Evolutionary conservation across 768 basidiomycete species (phyloP), one percentile per base, ranked within the genome.

Genomic region (Pulveroboletus frians): DNA sequence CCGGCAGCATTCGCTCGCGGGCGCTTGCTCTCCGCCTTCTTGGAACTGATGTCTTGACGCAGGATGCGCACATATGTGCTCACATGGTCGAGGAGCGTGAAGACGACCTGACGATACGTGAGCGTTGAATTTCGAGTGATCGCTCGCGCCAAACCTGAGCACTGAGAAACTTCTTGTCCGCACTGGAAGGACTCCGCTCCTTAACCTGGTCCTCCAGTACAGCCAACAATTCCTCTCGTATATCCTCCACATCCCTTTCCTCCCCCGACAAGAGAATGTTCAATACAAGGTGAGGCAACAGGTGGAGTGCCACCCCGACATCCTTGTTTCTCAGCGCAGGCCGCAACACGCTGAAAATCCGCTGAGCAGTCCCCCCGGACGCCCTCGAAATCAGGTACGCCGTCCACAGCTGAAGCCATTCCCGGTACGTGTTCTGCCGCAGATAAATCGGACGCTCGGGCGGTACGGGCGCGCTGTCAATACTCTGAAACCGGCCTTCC

Each of bases 401-500:
- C 2, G 92, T 84, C 92, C 94, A 98, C 0, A 79, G 64, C 55
- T 95, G 92, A 30, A 98, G 79, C 96, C 96, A 99, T 66, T 98
- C 94, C 36, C 94, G 83, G 68, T 97, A 99, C 0, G 92, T 95
- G n/a, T 50, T 60, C 49, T 83, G 77, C 5, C 70, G 69, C 1
- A 80, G 76, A 68, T 97, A 99, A 48, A 98, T 83, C 3, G 95
- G 94, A 54, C 84, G 80, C 43, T 73, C 66, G 17, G 73, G 63
- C 3, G 71, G 56, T 10, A 70, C 71, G 2, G 67, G 60, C 2
- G 66, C 59, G 8, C 71, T 72, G 23, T 76, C 73, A 14, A 74
- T 72, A 14, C 84, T 69, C 4, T 76, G 74, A 62, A 81, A 90
- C 32, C 79, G 76, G 35, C 78, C 76, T 51, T 83, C 86, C 11